Evolutionary conservation across 2,329 filamentous ascomycete species (phyloP), one percentile per base, ranked within the genome.

Genomic region (Aspergillus terreus): DNA sequence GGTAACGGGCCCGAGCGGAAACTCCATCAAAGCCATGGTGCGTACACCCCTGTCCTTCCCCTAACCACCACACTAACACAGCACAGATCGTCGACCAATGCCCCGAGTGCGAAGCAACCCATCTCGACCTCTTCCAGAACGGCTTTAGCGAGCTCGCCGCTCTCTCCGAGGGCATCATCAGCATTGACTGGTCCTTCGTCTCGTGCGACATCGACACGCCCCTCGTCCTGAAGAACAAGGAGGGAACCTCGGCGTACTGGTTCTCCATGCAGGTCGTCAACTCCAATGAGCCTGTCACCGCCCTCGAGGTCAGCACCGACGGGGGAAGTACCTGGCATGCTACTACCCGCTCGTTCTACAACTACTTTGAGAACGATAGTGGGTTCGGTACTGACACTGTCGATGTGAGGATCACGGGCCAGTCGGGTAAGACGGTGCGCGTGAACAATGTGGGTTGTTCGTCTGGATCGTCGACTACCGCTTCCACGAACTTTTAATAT

Each of bases 201-300:
- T 61, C 74, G 17, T 83, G 81, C 60, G 77, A 75, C 41, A 79
- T 82, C 60, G 72, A 72, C 44, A 67, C 71, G 0, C 75, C 78
- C 1, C 66, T 83, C 9, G 58, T 71, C 43, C 71, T 83, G 21
- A 75, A 77, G 65, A 80, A 80, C 69, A 82, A 83, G 64, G 71
- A 63, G 14, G 67, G 66, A 4, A 63, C 73, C 3, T 78, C 76
- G 4, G 62, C 68, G 27, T 75, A 76, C 65, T 82, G 79, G 79
- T 82, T 83, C 70, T 76, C 75, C 44, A 83, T 84, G 76, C 84
- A 87, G 66, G 82, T 86, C 41, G 74, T 84, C 60, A 86, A 86
- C 68, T 71, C 80, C 60, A 84, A 84, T 64, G 73, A 80, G 53
- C 74, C 76, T 14, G 76, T 86, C 38, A 60, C 72, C 48, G 75